These are phyloP conservation scores for Candida tibetensis DNA, from an alignment of 805 yeast species.

Conservation along the genomic window DNA sequence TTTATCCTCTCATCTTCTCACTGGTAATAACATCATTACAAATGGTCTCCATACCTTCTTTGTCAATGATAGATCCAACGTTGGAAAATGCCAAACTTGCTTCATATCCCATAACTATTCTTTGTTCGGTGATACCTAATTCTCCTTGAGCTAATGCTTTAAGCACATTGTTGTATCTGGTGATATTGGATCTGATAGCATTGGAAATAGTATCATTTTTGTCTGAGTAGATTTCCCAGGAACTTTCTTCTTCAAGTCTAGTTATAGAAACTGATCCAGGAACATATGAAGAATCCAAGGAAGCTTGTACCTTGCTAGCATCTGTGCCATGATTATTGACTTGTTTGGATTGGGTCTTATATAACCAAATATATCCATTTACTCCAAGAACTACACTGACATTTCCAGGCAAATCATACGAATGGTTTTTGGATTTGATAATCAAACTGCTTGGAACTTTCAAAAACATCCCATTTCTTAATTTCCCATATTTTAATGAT, in stretches of 20 bases:
- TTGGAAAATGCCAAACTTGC: constrained; percentile 75
- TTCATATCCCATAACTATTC: constrained; percentile 82
- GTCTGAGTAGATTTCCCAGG: constrained; percentile 94
- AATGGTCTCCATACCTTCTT: constrained; percentile 67
- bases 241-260: constrained; percentile 84
- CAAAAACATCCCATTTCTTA: constrained; percentile 84
- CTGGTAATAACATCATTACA: constrained; percentile 69
- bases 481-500: constrained; percentile 90
- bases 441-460: constrained; percentile 80
- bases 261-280: constrained; percentile 73
- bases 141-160: constrained; percentile 80
- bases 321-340: constrained; percentile 16
- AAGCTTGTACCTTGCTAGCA: constrained; percentile 38
- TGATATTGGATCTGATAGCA: constrained; percentile 65
- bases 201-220: constrained; percentile 71
- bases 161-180: constrained; percentile 82
- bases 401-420: constrained; percentile 89
- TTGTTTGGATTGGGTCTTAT: constrained; percentile 49
- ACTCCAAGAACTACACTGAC: constrained; percentile 89
- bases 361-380: constrained; percentile 91
- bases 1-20: constrained; percentile 73
- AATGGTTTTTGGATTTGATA: constrained; percentile 82
- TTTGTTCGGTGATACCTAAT: constrained; percentile 78
- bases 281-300: constrained; percentile 38
- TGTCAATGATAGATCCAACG: constrained; percentile 44